Percentiles rank a stretch among this genome's conserved stretches.
phyloP scores from a whole-genome alignment of 192 early-diverging fungal genomes.

The Dimargaris cristalligena region DNA sequence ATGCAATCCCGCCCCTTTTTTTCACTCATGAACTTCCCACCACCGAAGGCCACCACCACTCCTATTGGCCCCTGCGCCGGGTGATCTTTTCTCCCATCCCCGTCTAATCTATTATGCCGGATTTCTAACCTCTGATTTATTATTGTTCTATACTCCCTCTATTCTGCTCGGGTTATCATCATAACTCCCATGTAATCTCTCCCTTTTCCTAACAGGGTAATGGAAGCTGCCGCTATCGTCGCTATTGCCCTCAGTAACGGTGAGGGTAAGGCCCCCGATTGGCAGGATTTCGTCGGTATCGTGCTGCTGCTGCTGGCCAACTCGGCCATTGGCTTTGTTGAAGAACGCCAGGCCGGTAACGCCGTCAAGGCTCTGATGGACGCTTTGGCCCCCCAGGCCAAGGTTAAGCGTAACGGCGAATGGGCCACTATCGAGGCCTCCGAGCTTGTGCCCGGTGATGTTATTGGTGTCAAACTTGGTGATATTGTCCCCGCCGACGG shows the following conservation, averaged over 20 bases:
- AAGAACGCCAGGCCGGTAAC: constrained; percentile 80
- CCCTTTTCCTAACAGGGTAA: constrained; percentile 24
- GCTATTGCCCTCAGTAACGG: constrained; percentile 63
- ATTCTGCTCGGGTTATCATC: too few relatives aligned
- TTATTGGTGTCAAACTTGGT: constrained; percentile 71
- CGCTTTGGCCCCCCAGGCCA: constrained; percentile 76
- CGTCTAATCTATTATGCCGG: too few relatives aligned
- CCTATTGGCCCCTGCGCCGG: too few relatives aligned
- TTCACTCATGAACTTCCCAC: too few relatives aligned
- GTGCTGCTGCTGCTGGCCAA: constrained; percentile 64
- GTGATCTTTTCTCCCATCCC: too few relatives aligned
- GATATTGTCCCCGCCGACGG: constrained; percentile 81
- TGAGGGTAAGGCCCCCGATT: constrained; percentile 47
- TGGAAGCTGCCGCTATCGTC: constrained; percentile 78
- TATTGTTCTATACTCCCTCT: too few relatives aligned
- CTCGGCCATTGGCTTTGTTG: constrained; percentile 72
- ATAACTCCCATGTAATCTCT: constrained; percentile 25
- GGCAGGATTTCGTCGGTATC: constrained; percentile 76
- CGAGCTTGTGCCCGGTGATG: constrained; percentile 74
- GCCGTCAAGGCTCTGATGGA: constrained; percentile 88
- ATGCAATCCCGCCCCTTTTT: too few relatives aligned
- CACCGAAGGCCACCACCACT: too few relatives aligned
- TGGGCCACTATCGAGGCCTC: constrained; percentile 62
- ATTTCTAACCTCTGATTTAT: too few relatives aligned
- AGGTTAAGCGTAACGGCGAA: constrained; percentile 71